Base-by-base conservation (phyloP, 148 eudicot genomes). In the Rhododendron henanense region DNA sequence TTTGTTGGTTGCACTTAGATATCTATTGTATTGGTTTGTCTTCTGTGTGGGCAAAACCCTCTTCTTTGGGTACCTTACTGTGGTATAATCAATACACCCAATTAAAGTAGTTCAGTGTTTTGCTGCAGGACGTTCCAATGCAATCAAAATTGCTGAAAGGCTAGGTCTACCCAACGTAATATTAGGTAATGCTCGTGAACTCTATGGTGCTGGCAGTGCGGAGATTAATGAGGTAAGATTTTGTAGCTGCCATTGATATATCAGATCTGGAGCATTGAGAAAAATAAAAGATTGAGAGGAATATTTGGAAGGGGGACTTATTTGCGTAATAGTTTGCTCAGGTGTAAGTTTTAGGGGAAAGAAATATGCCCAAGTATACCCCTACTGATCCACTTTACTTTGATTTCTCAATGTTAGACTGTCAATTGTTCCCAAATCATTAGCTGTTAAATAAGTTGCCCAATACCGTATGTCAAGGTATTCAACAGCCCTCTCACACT, bases 91-190 rank as follows among this genome's bases (percentile, higher is more conserved):
- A 75, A 44, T 71, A 41, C 44, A 15, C 47, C 78, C 78, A 33
- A 78, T 51, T 48, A 15, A 83, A 45, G 67, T 51, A 23, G 23
- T 44, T 51, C 5, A 73, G 37, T 21, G 73, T 74, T 77, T 86
- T 16, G 78, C 74, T 88, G 65, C 92, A 97, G 99, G 99, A 48
- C 98, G 99, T 82, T 97, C 99, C 87, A 95, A 97, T 93, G 99
- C 99, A 83, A 97, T 97, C 76, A 95, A 93, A 86, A 97, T 97
- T 89, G 98, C 98, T 84, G 93, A 95, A 90, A 92, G 98, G 92
- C 92, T 97, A 73, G 96, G 98, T 50, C 89, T 97, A 48, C 99
- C 98, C 28, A 79, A 78, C 67, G 81, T 31, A 37, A 89, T 97
- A 55, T 67, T 97, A 86, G 85, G 87, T 84, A 83, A 91, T 88